Evolutionary conservation across 2,329 filamentous ascomycete genomes (phyloP).

Genomic region (Helicocarpus griseus): DNA sequence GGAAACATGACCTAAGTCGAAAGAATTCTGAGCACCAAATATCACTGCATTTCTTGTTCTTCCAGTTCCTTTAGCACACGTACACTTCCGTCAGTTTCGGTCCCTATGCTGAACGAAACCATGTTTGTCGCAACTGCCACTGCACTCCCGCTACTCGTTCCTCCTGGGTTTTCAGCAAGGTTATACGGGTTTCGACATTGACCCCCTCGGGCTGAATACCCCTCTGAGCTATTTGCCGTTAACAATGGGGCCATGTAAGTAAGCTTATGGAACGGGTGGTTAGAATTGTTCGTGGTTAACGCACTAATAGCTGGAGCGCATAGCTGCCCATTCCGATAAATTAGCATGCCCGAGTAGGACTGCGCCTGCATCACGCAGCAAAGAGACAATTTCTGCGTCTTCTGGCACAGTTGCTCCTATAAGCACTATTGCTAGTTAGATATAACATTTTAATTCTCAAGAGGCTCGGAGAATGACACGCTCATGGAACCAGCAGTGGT

Average conservation of each 20-base stretch:
- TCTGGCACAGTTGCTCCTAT: constrained; percentile 55
- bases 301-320: constrained; percentile 57
- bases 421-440: constrained; percentile 3
- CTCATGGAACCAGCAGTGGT: constrained; percentile 64
- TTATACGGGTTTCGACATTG: constrained; percentile 60
- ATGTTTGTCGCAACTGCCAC: constrained; percentile 55
- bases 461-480: constrained; percentile 25
- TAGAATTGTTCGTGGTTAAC: not conserved
- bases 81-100: constrained; percentile 62
- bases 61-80: constrained; percentile 4
- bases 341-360: constrained; percentile 62
- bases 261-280: not conserved
- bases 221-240: constrained; percentile 34
- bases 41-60: not conserved
- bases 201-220: constrained; percentile 55
- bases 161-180: constrained; percentile 57
- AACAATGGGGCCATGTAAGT: not conserved
- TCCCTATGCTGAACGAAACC: constrained; percentile 57
- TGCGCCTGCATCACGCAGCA: constrained; percentile 55
- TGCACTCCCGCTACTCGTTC: constrained; percentile 58
- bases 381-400: constrained; percentile 55
- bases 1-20: constrained; percentile 52
- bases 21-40: not conserved
- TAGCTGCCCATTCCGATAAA: constrained; percentile 65
- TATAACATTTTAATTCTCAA: not conserved